These are phyloP conservation scores for Nannochloris sp. DNA, from an alignment of 139 green algal genomes.

Conservation along the genomic window DNA sequence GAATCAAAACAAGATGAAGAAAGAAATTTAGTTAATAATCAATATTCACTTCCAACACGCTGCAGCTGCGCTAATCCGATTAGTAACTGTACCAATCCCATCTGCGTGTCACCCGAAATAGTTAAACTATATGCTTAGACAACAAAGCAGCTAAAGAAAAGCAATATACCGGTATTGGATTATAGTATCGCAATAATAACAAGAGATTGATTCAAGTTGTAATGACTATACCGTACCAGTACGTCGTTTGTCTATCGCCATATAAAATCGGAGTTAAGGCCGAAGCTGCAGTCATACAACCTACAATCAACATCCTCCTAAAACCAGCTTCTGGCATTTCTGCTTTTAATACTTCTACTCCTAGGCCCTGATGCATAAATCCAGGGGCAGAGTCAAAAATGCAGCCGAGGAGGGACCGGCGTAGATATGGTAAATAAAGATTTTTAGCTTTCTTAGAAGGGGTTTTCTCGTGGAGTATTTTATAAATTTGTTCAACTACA, in stretches of 20 bases:
- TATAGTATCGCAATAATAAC: too few species aligned
- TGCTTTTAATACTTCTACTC: background rate
- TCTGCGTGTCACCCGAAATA: too few species aligned
- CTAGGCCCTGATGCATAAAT: background rate
- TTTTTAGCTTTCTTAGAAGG: background rate
- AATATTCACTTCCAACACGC: too few species aligned
- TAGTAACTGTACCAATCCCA: too few species aligned
- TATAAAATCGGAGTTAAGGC: background rate
- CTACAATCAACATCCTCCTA: background rate
- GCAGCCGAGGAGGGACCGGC: background rate
- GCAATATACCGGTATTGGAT: too few species aligned
- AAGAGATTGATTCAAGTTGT: too few species aligned
- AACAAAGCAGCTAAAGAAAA: too few species aligned
- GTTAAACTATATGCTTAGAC: too few species aligned
- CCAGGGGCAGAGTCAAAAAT: slow-evolving; percentile 18
- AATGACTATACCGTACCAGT: background rate
- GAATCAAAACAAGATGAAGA: background rate
- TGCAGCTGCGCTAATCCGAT: too few species aligned
- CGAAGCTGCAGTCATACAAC: background rate
- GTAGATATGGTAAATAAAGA: background rate
- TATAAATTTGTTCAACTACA: slow-evolving; percentile 15
- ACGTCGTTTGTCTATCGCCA: background rate
- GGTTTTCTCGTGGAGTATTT: background rate
- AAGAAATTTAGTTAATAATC: too few species aligned
- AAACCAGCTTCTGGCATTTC: background rate